Evolutionary conservation across 306 rosid genomes (phyloP), one percentile per base, ranked within the genome.

Genomic region (Vachellia collinsii): DNA sequence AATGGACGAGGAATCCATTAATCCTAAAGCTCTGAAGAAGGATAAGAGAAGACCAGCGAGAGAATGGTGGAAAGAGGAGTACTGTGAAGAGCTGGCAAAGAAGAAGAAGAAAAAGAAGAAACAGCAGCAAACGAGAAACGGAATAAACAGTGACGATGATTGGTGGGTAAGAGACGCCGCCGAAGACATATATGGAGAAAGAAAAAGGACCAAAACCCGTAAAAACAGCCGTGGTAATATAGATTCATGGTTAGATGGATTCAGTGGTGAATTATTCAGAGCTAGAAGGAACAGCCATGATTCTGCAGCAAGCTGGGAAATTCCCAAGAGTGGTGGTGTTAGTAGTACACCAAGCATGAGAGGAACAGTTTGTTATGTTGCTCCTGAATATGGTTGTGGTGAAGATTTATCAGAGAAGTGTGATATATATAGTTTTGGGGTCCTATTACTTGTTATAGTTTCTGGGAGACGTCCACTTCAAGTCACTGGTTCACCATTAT

Each of bases 61-160:
- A 88, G 98, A 96, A 54, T 96, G 99, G 99, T 96, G 99, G 99
- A 90, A 87, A 88, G 98, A 93, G 76, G 98, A 96, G 82, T 84
- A 85, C 20, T 85, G 90, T 74, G 94, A 93, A 65, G 99, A 93
- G 78, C 77, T 89, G 20, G 86, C 85, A 0, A 91, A 82, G 80
- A 87, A 80, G 61, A 50, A 50, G 81, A 89, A 88, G 75, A 94
- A 85, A 83, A 91, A 91, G 74, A 91, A 80, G 86, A 86, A 85
- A 76, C 91, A 86, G 71, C 87, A 77, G 53, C 75, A 74, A 42
- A 90, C 82, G 47, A 92, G 87, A 59, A 77, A 48, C 42, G 91
- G 88, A 29, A 74, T 70, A 13, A 51, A 47, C 39, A 82, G 71
- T 67, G 89, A 84, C 12, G 87, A 77, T 62, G 88, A 86, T 51